A percentile compares a stretch with the other conserved stretches of the same genome.
Evolutionary conservation across 179 eudicot species (phyloP).

Genomic region (Actinidia arguta): DNA sequence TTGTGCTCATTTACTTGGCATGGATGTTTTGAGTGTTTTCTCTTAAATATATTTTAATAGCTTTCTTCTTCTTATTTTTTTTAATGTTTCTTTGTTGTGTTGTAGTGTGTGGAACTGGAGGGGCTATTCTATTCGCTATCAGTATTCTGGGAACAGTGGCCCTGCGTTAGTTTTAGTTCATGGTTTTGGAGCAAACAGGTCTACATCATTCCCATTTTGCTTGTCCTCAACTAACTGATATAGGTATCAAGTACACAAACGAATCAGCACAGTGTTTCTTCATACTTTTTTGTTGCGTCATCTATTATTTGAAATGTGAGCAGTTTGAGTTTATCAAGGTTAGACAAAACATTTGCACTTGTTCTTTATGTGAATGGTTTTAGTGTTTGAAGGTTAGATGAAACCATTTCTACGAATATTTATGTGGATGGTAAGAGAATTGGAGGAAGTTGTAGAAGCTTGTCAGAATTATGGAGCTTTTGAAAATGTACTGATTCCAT

Average conservation of each 20-base stretch:
- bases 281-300: neutral
- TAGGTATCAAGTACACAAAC: conserved; percentile 39
- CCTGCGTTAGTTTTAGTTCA: conserved; percentile 89
- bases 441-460: no score
- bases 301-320: no score
- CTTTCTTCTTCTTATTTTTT: conserved; percentile 10
- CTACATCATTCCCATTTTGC: conserved; percentile 37
- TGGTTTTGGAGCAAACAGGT: conserved; percentile 99
- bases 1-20: neutral
- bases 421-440: no score
- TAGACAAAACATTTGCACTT: no score
- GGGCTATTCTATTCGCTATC: conserved; percentile 89
- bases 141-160: conserved; percentile 72
- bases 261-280: neutral
- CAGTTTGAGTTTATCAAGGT: no score
- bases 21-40: neutral
- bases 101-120: conserved; percentile 90
- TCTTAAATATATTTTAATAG: neutral
- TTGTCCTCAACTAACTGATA: conserved; percentile 39
- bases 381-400: no score
- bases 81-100: conserved; percentile 5
- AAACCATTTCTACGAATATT: no score
- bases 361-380: no score
- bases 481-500: no score
- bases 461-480: no score